Conservation (phyloP, 805 yeast species). For the Cyberlindnera nakhonratchasimensis region DNA sequence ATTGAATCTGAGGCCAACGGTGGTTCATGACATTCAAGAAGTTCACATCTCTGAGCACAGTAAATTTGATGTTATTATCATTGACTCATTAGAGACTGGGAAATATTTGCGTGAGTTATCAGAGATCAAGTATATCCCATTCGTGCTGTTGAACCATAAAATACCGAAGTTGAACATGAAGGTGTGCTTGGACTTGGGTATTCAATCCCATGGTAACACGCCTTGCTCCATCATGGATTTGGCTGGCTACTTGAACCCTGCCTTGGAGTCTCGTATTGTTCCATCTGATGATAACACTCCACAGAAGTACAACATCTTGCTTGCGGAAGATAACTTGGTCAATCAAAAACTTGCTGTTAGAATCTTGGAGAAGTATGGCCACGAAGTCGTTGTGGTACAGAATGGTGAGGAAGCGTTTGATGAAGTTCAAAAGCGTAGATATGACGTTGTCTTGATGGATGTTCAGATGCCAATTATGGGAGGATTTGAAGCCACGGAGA, state of each 20-base stretch:
- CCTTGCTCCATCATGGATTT: slow-evolving; percentile 81
- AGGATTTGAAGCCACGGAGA: slow-evolving; percentile 86
- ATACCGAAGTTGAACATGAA: slow-evolving; percentile 77
- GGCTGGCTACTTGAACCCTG: slow-evolving; percentile 81
- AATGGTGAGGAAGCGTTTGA: slow-evolving; percentile 80
- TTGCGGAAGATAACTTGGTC: slow-evolving; percentile 85
- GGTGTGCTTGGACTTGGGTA: slow-evolving; percentile 80
- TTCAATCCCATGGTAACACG: slow-evolving; percentile 83
- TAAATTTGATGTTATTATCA: slow-evolving; percentile 75
- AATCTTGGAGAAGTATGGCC: slow-evolving; percentile 82
- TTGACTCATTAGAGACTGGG: slow-evolving; percentile 76
- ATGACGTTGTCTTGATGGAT: slow-evolving; percentile 85
- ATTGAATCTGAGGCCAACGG: slow-evolving; percentile 59
- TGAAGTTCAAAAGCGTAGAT: slow-evolving; percentile 60
- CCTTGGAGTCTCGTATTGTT: slow-evolving; percentile 76
- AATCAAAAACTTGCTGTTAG: slow-evolving; percentile 85
- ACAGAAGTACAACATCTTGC: slow-evolving; percentile 64
- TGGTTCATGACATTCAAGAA: slow-evolving; percentile 53
- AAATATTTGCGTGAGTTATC: slow-evolving; percentile 62
- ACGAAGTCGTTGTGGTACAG: slow-evolving; percentile 76
- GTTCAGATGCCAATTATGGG: slow-evolving; percentile 96
- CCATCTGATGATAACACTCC: slow-evolving; percentile 79
- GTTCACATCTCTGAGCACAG: slow-evolving; percentile 50
- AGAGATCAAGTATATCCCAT: slow-evolving; percentile 81
- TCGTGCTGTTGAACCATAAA: slow-evolving; percentile 72